A percentile compares a stretch with the other conserved stretches of the same genome.
phyloP scores from a whole-genome alignment of 2,329 filamentous ascomycete genomes.

The Hypocrella siamensis region DNA sequence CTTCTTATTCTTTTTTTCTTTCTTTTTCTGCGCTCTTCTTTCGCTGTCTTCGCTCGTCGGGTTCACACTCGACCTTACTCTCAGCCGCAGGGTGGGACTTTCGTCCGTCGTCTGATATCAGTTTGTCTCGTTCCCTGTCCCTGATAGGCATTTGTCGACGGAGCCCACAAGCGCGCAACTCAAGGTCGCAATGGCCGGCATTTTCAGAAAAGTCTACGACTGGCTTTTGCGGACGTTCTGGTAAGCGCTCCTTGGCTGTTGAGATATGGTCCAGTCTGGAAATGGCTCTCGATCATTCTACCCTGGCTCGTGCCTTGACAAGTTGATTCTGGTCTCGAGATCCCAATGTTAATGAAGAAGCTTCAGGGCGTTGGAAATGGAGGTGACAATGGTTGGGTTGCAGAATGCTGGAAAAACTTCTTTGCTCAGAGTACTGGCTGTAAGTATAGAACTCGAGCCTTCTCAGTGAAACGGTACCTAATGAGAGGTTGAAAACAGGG shows the following conservation, averaged over 20 bases:
- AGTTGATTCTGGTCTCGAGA: constrained; percentile 4
- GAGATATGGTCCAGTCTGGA: background rate
- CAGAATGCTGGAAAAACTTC: constrained; percentile 98
- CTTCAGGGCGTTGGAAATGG: constrained; percentile 92
- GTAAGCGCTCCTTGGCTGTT: constrained; percentile 34
- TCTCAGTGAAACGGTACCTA: background rate
- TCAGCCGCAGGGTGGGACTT: too few relatives aligned
- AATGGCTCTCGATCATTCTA: too few relatives aligned
- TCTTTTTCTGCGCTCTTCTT: too few relatives aligned
- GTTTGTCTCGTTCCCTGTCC: too few relatives aligned
- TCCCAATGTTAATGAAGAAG: constrained; percentile 7
- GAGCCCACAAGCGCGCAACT: too few relatives aligned
- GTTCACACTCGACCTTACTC: too few relatives aligned
- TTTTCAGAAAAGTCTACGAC: constrained; percentile 94
- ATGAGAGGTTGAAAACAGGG: constrained; percentile 39
- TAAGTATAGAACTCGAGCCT: constrained; percentile 34
- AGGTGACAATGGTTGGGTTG: constrained; percentile 96
- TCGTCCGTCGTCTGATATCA: too few relatives aligned
- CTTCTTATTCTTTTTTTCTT: too few relatives aligned
- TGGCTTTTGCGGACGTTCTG: constrained; percentile 97
- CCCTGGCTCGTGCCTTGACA: constrained; percentile 1
- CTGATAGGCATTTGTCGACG: too few relatives aligned
- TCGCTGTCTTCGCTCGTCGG: too few relatives aligned
- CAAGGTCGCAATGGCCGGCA: constrained; percentile 52
- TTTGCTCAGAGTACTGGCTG: constrained; percentile 80